Base-by-base conservation (phyloP, 2,329 filamentous ascomycete species). In the Ophiocordyceps sinensis region DNA sequence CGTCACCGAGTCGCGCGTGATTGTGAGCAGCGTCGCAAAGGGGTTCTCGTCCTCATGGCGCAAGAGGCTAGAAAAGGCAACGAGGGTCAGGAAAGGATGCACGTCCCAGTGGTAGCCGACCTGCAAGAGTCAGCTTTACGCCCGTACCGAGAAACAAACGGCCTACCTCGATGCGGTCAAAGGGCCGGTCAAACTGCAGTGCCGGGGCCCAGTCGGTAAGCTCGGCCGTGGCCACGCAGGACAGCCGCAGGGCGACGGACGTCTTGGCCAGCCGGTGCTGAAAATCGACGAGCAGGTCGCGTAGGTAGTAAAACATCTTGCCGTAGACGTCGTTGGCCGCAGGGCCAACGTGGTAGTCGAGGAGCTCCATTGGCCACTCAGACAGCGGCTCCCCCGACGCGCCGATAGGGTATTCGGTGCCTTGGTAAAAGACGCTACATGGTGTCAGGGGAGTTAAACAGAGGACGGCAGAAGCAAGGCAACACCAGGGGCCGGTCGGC, bases 261-360 rank as follows among this genome's bases (percentile, higher is more conserved):
- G 46, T 23, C 1, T 19, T 40, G 28, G 21, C 38, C 4, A 44
- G 2, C 8, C 43, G 21, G 2, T 19, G 12, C 36, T 53, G 52
- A n/a, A 56, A 56, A 3, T 17, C 23, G 6, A 50, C 26, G 13
- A 49, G 44, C 29, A 49, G 13, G 19, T 47, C 36, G 14, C 50
- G 47, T 5, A 57, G 37, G n/a, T 51, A 56, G 41, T 47, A 52
- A 12, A 51, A 53, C 47, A 55, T 48, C 40, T 53, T 55, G 21
- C 54, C 54, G 39, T 56, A 56, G 5, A 51, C 45, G 37, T 56
- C 54, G 10, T 53, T 51, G 11, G 35, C 21, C 1, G 52, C 47
- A 15, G 44, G 42, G 11, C 44, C 43, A 12, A 30, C 42, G 0
- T 28, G 3, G 21, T 47, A 43, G 11, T 54, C 51, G 10, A 53